Evolutionary conservation across 2,329 filamentous ascomycete genomes (phyloP).

Genomic region (Fusarium sp.): DNA sequence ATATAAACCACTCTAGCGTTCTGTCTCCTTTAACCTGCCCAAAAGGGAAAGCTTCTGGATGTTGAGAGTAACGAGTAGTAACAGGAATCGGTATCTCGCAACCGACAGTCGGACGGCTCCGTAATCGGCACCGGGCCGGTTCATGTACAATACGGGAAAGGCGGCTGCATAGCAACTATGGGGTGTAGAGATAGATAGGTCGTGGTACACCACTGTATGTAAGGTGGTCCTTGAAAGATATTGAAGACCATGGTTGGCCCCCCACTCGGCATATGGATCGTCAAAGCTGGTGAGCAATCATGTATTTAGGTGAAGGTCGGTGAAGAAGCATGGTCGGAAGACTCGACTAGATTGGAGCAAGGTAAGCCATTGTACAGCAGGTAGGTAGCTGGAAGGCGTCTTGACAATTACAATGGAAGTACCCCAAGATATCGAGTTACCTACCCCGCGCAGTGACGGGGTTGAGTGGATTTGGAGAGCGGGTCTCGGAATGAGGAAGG

Average conservation of each 20-base stretch:
- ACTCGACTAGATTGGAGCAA: constrained; percentile 9
- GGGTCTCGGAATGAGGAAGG: constrained; percentile 31
- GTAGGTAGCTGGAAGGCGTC: constrained; percentile 28
- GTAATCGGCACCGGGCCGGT: constrained; percentile 46
- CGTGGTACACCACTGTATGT: not conserved
- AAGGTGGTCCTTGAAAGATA: not conserved
- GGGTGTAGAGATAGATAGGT: constrained; percentile 4
- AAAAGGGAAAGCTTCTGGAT: constrained; percentile 40
- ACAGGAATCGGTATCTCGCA: constrained; percentile 4
- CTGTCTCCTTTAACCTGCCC: constrained; percentile 30
- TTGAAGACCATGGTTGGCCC: constrained; percentile 1
- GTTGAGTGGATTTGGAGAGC: constrained; percentile 14
- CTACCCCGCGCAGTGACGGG: constrained; percentile 28
- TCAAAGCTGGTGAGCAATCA: constrained; percentile 17
- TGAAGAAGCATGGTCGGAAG: constrained; percentile 22
- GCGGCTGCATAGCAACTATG: constrained; percentile 15
- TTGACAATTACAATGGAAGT: constrained; percentile 5
- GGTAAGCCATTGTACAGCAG: not conserved
- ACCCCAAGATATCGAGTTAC: constrained; percentile 14
- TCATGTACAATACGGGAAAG: constrained; percentile 9
- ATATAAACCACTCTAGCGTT: not conserved
- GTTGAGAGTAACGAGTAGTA: not conserved
- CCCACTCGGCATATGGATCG: constrained; percentile 1
- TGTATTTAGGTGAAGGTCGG: constrained; percentile 22
- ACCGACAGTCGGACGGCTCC: constrained; percentile 31